These are phyloP conservation scores for Kwoniella europaea DNA, from an alignment of 768 basidiomycete species.

Conservation along the genomic window DNA sequence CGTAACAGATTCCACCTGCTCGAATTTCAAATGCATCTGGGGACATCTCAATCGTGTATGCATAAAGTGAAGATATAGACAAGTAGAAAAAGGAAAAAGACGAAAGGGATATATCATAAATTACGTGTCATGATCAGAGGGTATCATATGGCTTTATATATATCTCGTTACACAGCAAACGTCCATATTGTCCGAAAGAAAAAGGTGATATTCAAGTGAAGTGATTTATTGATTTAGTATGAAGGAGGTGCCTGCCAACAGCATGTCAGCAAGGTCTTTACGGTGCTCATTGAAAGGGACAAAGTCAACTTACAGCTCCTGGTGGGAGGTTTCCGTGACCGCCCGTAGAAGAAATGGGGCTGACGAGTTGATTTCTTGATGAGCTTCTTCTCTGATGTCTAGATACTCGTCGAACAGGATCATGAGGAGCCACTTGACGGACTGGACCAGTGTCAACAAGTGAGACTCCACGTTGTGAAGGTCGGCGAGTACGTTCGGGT, in stretches of 20 bases:
- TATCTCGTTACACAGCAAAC: slow-evolving; percentile 17
- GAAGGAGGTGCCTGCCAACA: slow-evolving; percentile 16
- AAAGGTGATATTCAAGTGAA: too few relatives aligned
- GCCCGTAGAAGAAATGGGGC: slow-evolving; percentile 30
- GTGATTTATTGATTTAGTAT: background rate
- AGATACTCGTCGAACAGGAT: slow-evolving; percentile 73
- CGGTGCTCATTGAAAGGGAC: background rate
- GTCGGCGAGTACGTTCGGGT: slow-evolving; percentile 46
- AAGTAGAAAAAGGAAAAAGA: background rate
- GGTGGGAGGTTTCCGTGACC: slow-evolving; percentile 46
- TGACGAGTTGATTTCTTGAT: slow-evolving; percentile 43
- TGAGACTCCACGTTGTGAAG: slow-evolving; percentile 74
- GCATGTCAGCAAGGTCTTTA: slow-evolving; percentile 1
- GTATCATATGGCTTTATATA: background rate
- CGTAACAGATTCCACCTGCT: background rate
- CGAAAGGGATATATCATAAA: slow-evolving; percentile 2
- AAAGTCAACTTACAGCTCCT: slow-evolving; percentile 50
- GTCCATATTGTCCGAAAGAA: slow-evolving; percentile 14
- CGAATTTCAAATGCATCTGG: background rate
- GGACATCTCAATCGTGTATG: slow-evolving; percentile 21
- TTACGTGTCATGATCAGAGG: slow-evolving; percentile 9
- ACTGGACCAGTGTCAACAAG: slow-evolving; percentile 84
- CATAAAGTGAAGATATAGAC: background rate
- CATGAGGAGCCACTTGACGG: slow-evolving; percentile 64
- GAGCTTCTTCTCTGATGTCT: slow-evolving; percentile 61